A percentile compares a stretch with the other conserved stretches of the same genome.
These are phyloP conservation scores for Silene latifolia DNA, from an alignment of 148 eudicot species.

Conservation along the genomic window DNA sequence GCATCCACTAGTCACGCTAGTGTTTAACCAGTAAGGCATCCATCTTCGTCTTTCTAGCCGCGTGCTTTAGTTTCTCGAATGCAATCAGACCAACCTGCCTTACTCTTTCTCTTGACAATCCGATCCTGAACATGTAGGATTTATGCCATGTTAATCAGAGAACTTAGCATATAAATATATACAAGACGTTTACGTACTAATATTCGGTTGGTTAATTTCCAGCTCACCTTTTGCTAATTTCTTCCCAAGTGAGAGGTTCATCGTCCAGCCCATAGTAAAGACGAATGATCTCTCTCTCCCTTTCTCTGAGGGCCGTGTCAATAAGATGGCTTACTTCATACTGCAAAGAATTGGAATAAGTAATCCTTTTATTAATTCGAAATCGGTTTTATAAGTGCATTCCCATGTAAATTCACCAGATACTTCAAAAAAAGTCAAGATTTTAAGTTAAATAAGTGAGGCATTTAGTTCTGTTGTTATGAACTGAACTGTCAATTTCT, in stretches of 20 bases:
- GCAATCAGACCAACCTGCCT: constrained; percentile 90
- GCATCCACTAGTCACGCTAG: constrained; percentile 26
- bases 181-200: no score
- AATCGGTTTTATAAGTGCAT: no score
- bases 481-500: no score
- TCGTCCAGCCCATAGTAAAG: constrained; percentile 81
- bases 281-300: constrained; percentile 80
- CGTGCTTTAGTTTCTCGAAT: constrained; percentile 78
- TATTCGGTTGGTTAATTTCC: neutral
- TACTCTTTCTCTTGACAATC: constrained; percentile 89
- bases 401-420: no score
- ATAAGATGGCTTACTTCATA: constrained; percentile 80
- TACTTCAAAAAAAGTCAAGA: no score
- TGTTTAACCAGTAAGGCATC: constrained; percentile 65
- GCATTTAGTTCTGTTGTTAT: neutral
- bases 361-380: no score
- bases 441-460: neutral
- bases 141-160: neutral
- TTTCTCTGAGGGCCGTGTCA: constrained; percentile 49
- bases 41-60: constrained; percentile 72
- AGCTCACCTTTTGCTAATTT: constrained; percentile 82
- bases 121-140: constrained; percentile 51
- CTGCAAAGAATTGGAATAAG: no score
- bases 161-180: neutral
- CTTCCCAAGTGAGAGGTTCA: constrained; percentile 96